Evolutionary conservation across 1,139 yeast species (phyloP).

Genomic region (Lodderomyces jiufengensis): DNA sequence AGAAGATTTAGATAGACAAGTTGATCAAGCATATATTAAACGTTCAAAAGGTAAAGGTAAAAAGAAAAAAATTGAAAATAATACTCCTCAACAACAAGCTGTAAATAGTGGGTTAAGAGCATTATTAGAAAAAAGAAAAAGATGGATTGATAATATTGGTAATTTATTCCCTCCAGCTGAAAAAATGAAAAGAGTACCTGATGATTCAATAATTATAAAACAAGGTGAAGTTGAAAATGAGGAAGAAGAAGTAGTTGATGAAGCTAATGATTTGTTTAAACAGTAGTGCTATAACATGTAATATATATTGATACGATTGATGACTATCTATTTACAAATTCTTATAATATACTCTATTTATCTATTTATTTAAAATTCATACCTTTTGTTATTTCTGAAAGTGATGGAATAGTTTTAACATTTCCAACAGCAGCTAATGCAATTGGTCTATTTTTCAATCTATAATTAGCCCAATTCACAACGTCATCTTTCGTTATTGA

Average conservation of each 20-base stretch:
- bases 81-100: conserved; percentile 45
- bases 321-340: conserved; percentile 16
- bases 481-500: conserved; percentile 76
- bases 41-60: conserved; percentile 79
- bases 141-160: conserved; percentile 91
- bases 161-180: conserved; percentile 69
- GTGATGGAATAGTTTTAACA: conserved; percentile 59
- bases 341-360: conserved; percentile 9
- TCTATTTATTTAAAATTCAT: conserved; percentile 23
- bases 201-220: conserved; percentile 46
- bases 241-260: conserved; percentile 34
- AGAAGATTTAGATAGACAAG: conserved; percentile 93
- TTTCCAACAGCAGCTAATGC: conserved; percentile 92
- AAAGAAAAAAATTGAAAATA: conserved; percentile 55
- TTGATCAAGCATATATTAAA: conserved; percentile 89
- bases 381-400: conserved; percentile 44
- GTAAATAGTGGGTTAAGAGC: conserved; percentile 77
- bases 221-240: conserved; percentile 43
- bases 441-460: conserved; percentile 72
- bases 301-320: conserved; percentile 14
- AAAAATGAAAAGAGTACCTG: conserved; percentile 74
- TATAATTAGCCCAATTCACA: conserved; percentile 82
- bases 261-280: no score
- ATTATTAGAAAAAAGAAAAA: conserved; percentile 74
- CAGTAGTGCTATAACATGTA: conserved; percentile 2